Evolutionary conservation across 768 basidiomycete genomes (phyloP), one percentile per base, ranked within the genome.

Genomic region (Phylloporus sp.): DNA sequence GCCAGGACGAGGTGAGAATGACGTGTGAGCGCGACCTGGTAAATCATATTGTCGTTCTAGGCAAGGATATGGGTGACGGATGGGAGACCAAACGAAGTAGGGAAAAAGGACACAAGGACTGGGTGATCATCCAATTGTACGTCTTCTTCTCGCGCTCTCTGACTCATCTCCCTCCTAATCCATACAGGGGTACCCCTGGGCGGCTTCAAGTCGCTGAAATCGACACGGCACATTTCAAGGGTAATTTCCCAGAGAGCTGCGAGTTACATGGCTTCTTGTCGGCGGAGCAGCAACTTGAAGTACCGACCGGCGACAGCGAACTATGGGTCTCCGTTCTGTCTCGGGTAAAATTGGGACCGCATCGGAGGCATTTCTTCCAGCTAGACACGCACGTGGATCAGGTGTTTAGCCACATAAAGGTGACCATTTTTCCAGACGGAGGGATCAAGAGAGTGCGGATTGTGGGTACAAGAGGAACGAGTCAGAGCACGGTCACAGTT

Each of bases 41-140:
- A 6, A 41, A 18, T 46, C 5, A 49, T n/a, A 11, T 29, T 54
- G 43, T 36, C 23, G 18, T 32, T 24, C 26, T 45, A 80, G 79
- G 91, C 24, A 85, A 84, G 64, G 87, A 95, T 61, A 99, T 99
- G 93, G 85, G 94, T 5, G 95, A 97, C 64, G 97, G 97, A 5
- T 99, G 97, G 97, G 97, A 99, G 72, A 98, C 95, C 4, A 92
- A 88, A 66, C 78, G 97, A 54, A 95, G 88, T 62, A 78, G 91
- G 47, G 75, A 72, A 38, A 78, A 79, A 48, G 91, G 79, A 34
- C 93, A 94, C 70, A 89, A 83, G 42, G 95, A 98, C 61, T 97
- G 92, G 90, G 90, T 81, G 5, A 79, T 97, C 52, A 84, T 95
- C 50, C 88, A 86, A 71, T 73, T 99, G 91, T 93, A 63, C 0